Evolutionary conservation across 768 basidiomycete genomes (phyloP).

Genomic region (Hebeloma cylindrosporum): DNA sequence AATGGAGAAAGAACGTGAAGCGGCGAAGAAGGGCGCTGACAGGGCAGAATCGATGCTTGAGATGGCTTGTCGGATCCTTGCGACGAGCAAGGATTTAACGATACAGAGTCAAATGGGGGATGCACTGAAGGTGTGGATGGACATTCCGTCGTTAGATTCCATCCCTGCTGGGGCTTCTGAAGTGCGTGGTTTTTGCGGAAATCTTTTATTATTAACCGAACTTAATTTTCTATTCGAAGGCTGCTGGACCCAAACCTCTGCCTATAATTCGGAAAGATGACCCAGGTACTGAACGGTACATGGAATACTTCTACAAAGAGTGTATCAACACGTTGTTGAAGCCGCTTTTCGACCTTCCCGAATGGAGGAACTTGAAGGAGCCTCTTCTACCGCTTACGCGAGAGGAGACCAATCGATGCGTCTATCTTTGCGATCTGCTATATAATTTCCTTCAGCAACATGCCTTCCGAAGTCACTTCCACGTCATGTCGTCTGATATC

Average conservation of each 20-base stretch:
- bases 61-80: constrained; percentile 74
- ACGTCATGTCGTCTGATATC: constrained; percentile 79
- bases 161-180: constrained; percentile 33
- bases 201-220: constrained; percentile 6
- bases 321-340: constrained; percentile 77
- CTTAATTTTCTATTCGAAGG: constrained; percentile 30
- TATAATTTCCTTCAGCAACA: constrained; percentile 89
- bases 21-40: constrained; percentile 54
- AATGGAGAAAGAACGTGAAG: constrained; percentile 64
- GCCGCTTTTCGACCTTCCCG: constrained; percentile 74
- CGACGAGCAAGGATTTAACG: constrained; percentile 78
- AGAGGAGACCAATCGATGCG: constrained; percentile 79
- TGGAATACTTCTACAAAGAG: constrained; percentile 91
- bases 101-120: constrained; percentile 92
- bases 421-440: constrained; percentile 89
- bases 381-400: constrained; percentile 56
- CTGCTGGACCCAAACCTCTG: constrained; percentile 36
- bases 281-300: constrained; percentile 82
- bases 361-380: constrained; percentile 48
- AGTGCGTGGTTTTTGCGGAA: constrained; percentile 24
- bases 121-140: constrained; percentile 78
- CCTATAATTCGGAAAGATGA: constrained; percentile 67
- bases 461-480: constrained; percentile 89
- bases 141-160: constrained; percentile 56
- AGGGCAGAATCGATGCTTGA: constrained; percentile 74